phyloP scores from a whole-genome alignment of 108 stramenopile genomes.

The Skeletonema costatum region DNA sequence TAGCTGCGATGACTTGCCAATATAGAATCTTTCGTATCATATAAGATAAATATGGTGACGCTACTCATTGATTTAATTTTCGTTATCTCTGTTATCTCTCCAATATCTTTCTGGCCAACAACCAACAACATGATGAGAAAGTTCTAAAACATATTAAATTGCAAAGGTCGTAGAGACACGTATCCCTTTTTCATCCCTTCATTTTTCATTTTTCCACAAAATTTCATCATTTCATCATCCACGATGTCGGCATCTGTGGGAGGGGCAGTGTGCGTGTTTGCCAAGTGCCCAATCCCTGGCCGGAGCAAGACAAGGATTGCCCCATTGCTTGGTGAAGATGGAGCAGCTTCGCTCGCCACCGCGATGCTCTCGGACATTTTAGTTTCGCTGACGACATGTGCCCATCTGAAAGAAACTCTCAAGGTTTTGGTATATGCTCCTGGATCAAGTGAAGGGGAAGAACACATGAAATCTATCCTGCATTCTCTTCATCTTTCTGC shows the following conservation, averaged over 20 bases:
- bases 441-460: conserved; percentile 39
- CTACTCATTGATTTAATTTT: too few species aligned
- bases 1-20: too few species aligned
- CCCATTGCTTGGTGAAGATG: conserved; percentile 64
- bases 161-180: too few species aligned
- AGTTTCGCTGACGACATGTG: conserved; percentile 39
- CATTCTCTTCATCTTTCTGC: conserved; percentile 28
- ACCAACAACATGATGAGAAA: too few species aligned
- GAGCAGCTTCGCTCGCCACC: conserved; percentile 69
- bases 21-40: too few species aligned
- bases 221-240: too few species aligned
- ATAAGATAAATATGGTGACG: too few species aligned
- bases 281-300: conserved; percentile 84
- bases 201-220: too few species aligned
- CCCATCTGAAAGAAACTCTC: conserved; percentile 34
- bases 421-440: conserved; percentile 73
- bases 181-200: too few species aligned
- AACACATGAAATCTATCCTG: conserved; percentile 49
- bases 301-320: conserved; percentile 72
- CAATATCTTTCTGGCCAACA: too few species aligned
- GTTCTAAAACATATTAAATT: too few species aligned
- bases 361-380: conserved; percentile 86
- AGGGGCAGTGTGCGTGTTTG: conserved; percentile 73
- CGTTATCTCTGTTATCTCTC: too few species aligned
- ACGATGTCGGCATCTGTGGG: conserved; percentile 7